Conservation (phyloP, 208 protist species). For the Trypanosoma caninum region DNA sequence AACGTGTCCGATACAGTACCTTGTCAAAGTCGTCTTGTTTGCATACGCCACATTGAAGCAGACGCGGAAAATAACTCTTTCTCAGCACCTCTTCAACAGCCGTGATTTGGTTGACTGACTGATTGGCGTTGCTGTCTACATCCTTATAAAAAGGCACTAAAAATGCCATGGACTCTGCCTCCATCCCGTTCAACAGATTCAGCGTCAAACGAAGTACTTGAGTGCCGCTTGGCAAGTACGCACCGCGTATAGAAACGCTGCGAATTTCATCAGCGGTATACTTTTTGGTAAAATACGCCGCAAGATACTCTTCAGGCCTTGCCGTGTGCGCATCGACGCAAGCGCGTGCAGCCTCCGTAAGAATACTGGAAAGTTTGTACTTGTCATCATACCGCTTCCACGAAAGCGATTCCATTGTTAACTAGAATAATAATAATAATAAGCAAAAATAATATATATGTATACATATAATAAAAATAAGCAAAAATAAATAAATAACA, state of each 20-base stretch:
- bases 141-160: background rate
- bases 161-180: slow-evolving; percentile 8
- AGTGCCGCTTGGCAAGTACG: slow-evolving; percentile 5
- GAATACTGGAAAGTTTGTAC: slow-evolving; percentile 52
- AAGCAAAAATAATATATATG: background rate
- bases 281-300: slow-evolving; percentile 54
- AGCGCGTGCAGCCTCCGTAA: slow-evolving; percentile 74
- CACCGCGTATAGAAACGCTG: background rate
- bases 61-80: slow-evolving; percentile 26
- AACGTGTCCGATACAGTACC: background rate
- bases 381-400: slow-evolving; percentile 80
- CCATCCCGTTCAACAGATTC: slow-evolving; percentile 21
- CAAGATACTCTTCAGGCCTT: slow-evolving; percentile 60
- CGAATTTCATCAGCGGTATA: slow-evolving; percentile 23
- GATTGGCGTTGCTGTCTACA: background rate
- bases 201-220: slow-evolving; percentile 5
- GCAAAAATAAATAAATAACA: too few relatives aligned
- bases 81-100: slow-evolving; percentile 11
- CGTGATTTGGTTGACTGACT: background rate
- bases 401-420: slow-evolving; percentile 37
- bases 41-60: slow-evolving; percentile 5
- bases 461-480: slow-evolving; percentile 1
- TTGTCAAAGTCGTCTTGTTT: slow-evolving; percentile 10
- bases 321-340: slow-evolving; percentile 56
- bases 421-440: slow-evolving; percentile 5